Evolutionary conservation across 1,284 basidiomycete genomes (phyloP), one percentile per base, ranked within the genome.

Genomic region (Austropuccinia psidii): DNA sequence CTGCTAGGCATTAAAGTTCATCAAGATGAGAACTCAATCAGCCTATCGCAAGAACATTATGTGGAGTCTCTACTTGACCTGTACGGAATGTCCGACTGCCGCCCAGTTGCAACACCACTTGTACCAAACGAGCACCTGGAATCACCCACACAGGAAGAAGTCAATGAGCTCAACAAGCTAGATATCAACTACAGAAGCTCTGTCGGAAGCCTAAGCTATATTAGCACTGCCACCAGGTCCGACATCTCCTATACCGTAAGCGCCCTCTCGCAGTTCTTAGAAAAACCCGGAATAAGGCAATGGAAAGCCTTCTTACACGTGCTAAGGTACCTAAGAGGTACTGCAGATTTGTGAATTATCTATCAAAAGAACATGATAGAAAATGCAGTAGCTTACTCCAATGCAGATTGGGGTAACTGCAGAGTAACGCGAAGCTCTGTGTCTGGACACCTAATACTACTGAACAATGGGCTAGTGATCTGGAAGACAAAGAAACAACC

Each of bases 1-100:
- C 31, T 68, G 1, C 33, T 68, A 13, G 65, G 65, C 27, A 68
- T 68, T 47, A 55, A 68, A 24, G 55, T 68, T 39, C 39, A 41
- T 65, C 2, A 37, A 24, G 11, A 52, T 31, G 6, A 24, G 17
- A 9, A 68, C 9, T 15, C 27, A 19, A 55, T 57, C 35, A n/a
- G 41, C 2, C 3, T 68, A 5, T 55, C 65, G 54, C 65, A 68
- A 57, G 35, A 39, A 55, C 13, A 19, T 2, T 52, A 68, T 27
- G 27, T 55, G 8, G 27, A 68, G n/a, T 33, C 57, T 35, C 8
- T 60, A 8, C 29, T 41, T 45, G 43, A 45, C n/a, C n/a, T n/a
- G n/a, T n/a, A n/a, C n/a, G n/a, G n/a, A n/a, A n/a, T n/a, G n/a
- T n/a, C n/a, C n/a, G n/a, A n/a, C n/a, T n/a, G n/a, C n/a, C n/a